A percentile compares a stretch with the other conserved stretches of the same genome.
Evolutionary conservation across 768 basidiomycete species (phyloP).

Genomic region (Dendrothele bispora): DNA sequence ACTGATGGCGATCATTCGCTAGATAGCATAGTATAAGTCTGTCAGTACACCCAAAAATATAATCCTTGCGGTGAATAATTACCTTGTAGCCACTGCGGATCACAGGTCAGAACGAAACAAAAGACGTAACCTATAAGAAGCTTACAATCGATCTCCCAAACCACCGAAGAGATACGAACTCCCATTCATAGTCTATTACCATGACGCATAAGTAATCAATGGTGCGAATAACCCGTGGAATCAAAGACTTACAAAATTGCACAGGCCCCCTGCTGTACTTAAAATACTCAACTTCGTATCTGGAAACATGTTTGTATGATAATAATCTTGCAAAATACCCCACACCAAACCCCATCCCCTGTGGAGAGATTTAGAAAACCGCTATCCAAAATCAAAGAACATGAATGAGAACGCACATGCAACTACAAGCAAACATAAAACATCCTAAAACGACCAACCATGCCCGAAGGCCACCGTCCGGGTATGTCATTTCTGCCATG

Average conservation of each 20-base stretch:
- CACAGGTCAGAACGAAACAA: neutral
- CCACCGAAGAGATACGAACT: slow-evolving; percentile 27
- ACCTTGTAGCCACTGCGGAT: slow-evolving; percentile 13
- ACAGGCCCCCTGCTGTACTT: neutral
- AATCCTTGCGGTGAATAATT: neutral
- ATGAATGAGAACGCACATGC: slow-evolving; percentile 20
- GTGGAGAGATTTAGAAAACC: neutral
- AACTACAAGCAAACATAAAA: slow-evolving; percentile 25
- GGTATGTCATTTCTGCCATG: slow-evolving; percentile 20
- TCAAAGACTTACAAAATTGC: slow-evolving; percentile 1
- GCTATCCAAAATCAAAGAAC: neutral
- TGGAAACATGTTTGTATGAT: slow-evolving; percentile 20
- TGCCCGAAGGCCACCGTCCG: slow-evolving; percentile 27
- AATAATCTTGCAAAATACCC: slow-evolving; percentile 32
- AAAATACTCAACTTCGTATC: slow-evolving; percentile 4
- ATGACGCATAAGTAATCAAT: neutral
- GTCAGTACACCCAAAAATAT: too few relatives aligned
- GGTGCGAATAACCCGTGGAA: neutral
- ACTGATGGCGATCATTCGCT: slow-evolving; percentile 30
- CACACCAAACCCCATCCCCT: slow-evolving; percentile 24
- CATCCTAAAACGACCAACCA: slow-evolving; percentile 33
- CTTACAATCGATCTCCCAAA: slow-evolving; percentile 31
- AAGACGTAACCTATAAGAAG: neutral
- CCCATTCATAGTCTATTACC: slow-evolving; percentile 24
- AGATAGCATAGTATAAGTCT: too few relatives aligned